phyloP scores from a whole-genome alignment of 805 yeast genomes.

The Wickerhamiella cacticola region DNA sequence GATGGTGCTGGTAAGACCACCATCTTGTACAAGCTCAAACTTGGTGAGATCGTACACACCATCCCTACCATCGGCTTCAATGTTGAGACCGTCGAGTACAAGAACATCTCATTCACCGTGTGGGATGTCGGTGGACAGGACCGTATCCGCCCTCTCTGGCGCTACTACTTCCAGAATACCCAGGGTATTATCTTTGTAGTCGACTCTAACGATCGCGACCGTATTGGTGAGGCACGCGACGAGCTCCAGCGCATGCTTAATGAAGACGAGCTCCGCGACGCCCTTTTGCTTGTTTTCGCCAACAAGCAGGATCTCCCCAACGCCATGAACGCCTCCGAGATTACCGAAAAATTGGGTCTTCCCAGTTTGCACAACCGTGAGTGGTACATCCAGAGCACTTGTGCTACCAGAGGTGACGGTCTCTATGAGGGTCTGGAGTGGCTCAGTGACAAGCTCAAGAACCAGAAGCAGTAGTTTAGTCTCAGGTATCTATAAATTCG shows the following conservation, averaged over 20 bases:
- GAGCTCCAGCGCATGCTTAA: conserved; percentile 96
- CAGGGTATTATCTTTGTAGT: conserved; percentile 97
- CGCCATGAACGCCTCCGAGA: conserved; percentile 98
- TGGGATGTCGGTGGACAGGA: conserved; percentile 99
- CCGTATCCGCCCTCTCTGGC: conserved; percentile 96
- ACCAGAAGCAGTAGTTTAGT: conserved; percentile 23
- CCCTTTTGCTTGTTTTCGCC: conserved; percentile 88
- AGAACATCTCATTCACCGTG: conserved; percentile 90
- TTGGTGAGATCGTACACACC: conserved; percentile 92
- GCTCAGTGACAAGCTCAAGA: conserved; percentile 85
- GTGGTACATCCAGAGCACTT: conserved; percentile 98
- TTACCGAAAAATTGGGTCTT: conserved; percentile 91
- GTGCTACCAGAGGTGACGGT: conserved; percentile 99
- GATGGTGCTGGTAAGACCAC: conserved; percentile 99
- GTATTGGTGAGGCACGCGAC: conserved; percentile 96
- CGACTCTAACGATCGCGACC: conserved; percentile 95
- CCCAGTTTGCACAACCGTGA: conserved; percentile 97
- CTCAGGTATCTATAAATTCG: conserved; percentile 1
- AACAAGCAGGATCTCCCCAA: conserved; percentile 98
- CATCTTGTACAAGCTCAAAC: conserved; percentile 83
- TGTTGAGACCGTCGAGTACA: conserved; percentile 94
- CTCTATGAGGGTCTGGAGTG: conserved; percentile 95
- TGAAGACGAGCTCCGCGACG: conserved; percentile 97
- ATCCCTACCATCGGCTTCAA: conserved; percentile 96
- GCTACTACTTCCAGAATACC: conserved; percentile 97